These are phyloP conservation scores for Saccharum hybrid DNA, from an alignment of 202 grass and related monocot species.

Conservation along the genomic window DNA sequence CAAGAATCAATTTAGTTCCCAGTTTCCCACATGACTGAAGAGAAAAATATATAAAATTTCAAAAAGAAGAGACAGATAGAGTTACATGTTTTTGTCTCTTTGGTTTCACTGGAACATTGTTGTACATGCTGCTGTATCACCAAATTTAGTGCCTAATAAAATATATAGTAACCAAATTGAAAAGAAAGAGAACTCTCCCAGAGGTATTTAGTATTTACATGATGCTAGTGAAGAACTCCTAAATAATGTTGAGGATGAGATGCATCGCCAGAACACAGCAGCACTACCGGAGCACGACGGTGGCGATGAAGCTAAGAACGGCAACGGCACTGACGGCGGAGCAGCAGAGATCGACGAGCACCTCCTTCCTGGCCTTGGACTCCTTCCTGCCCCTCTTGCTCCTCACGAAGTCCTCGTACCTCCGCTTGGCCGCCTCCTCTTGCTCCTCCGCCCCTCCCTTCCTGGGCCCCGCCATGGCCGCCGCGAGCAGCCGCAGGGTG, in stretches of 20 bases:
- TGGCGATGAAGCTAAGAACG: slow-evolving; percentile 49
- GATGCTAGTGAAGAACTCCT: background rate
- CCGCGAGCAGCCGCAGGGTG: slow-evolving; percentile 48
- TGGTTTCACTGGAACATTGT: background rate
- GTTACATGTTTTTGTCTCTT: background rate
- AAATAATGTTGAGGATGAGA: background rate
- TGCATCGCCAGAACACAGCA: too few relatives aligned
- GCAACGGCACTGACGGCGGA: slow-evolving; percentile 59
- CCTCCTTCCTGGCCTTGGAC: slow-evolving; percentile 61
- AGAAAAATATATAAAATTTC: background rate
- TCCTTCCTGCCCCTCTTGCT: slow-evolving; percentile 64
- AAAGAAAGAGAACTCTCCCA: background rate
- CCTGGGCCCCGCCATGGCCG: slow-evolving; percentile 50
- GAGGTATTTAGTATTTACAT: slow-evolving; percentile 2
- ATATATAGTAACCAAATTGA: background rate
- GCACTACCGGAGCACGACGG: slow-evolving; percentile 47
- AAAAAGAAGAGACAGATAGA: background rate
- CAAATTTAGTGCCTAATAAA: background rate
- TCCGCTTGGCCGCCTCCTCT: slow-evolving; percentile 35
- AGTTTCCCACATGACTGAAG: background rate
- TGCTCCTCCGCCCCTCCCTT: slow-evolving; percentile 28
- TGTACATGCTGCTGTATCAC: background rate
- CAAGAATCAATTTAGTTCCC: too few relatives aligned
- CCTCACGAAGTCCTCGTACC: slow-evolving; percentile 63
- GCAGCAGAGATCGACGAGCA: slow-evolving; percentile 68